These are phyloP conservation scores for Neurospora discreta DNA, from an alignment of 495 filamentous ascomycete species.

Conservation along the genomic window DNA sequence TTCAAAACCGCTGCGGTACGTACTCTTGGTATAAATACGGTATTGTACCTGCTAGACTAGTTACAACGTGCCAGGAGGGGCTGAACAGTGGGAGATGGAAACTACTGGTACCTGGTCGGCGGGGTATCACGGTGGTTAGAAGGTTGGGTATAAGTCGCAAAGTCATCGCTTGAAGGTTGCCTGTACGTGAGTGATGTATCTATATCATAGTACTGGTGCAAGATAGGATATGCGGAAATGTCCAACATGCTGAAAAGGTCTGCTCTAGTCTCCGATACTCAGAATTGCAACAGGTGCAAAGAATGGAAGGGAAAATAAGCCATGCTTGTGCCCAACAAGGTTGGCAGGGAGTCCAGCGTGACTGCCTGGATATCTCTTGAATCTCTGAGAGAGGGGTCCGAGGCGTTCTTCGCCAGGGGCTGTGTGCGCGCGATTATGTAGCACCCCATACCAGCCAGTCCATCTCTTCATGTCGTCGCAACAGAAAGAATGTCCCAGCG, in stretches of 20 bases:
- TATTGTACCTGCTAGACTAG: neutral
- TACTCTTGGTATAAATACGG: neutral
- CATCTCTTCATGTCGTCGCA: neutral
- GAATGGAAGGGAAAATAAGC: neutral
- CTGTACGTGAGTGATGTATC: too few relatives aligned
- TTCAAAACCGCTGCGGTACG: neutral
- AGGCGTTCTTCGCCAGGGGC: neutral
- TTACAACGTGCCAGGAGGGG: neutral
- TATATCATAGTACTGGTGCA: neutral
- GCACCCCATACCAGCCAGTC: neutral
- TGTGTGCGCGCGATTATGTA: neutral
- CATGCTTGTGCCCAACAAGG: neutral
- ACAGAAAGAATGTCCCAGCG: neutral
- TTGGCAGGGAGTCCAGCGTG: neutral
- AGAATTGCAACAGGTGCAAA: neutral
- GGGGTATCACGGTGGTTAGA: neutral
- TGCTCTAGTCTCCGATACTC: neutral
- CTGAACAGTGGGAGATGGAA: neutral
- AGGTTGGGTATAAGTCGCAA: neutral
- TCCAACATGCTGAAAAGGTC: neutral
- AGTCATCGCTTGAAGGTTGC: neutral
- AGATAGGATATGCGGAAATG: neutral
- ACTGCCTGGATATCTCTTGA: too few relatives aligned
- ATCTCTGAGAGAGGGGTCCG: neutral
- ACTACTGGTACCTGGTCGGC: neutral